Percentiles rank a stretch among this genome's conserved stretches.
These are phyloP conservation scores for Annulohypoxylon truncatum DNA, from an alignment of 2,329 filamentous ascomycete genomes.

Conservation along the genomic window DNA sequence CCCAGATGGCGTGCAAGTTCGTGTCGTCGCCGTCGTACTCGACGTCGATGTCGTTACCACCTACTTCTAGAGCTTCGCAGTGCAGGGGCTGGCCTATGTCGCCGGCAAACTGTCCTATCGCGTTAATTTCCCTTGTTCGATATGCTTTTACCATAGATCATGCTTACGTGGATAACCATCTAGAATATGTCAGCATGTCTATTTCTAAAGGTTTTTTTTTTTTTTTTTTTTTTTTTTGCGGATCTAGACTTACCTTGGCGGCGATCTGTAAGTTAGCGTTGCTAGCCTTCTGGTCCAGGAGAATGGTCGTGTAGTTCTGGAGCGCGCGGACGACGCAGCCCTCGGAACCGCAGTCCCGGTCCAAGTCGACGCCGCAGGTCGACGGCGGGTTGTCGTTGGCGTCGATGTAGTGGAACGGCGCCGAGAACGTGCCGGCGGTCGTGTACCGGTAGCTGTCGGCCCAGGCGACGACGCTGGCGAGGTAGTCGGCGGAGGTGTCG, in stretches of 20 bases:
- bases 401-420: slow-evolving; percentile 66
- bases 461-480: slow-evolving; percentile 63
- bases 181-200: slow-evolving; percentile 26
- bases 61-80: slow-evolving; percentile 62
- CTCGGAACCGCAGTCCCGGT: slow-evolving; percentile 69
- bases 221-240: too few species aligned
- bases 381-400: slow-evolving; percentile 71
- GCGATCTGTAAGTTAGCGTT: slow-evolving; percentile 51
- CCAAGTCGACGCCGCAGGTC: slow-evolving; percentile 67
- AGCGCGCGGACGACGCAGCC: slow-evolving; percentile 72
- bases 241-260: slow-evolving; percentile 50
- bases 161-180: slow-evolving; percentile 51
- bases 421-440: slow-evolving; percentile 58
- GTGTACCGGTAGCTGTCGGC: slow-evolving; percentile 62
- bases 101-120: slow-evolving; percentile 60
- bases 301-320: slow-evolving; percentile 52
- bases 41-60: slow-evolving; percentile 69
- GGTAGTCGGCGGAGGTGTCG: slow-evolving; percentile 58
- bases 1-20: slow-evolving; percentile 72
- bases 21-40: slow-evolving; percentile 61
- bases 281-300: slow-evolving; percentile 45
- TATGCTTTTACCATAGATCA: slow-evolving; percentile 1
- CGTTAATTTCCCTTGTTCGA: slow-evolving; percentile 25
- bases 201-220: too few species aligned
- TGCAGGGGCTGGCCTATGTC: slow-evolving; percentile 68